Evolutionary conservation across 352 stramenopile genomes (phyloP), one percentile per base, ranked within the genome.

Genomic region (Phytophthora citricola): DNA sequence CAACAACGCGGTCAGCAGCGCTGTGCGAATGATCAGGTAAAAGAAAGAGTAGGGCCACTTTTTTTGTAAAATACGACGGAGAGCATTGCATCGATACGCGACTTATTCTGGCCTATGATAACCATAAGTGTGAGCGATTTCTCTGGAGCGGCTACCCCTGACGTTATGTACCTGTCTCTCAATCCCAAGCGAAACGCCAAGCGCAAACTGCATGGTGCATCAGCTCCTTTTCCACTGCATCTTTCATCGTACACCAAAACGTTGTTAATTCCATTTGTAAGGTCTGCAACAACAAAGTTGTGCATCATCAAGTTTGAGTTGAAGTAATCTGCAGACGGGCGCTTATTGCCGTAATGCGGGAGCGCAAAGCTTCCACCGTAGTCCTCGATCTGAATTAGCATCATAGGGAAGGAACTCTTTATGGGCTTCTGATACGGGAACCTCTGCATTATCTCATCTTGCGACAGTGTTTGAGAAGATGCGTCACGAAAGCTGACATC

Each of bases 291-390:
- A 10, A 58, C 47, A 43, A 65, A 65, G 24, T 52, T 65, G 11
- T 58, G 57, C 38, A 52, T 48, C n/a, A 65, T 26, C 3, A 53
- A 36, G n/a, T 65, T 53, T 2, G 57, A 65, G 14, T 65, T 65
- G 20, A 65, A 64, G 22, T 64, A 57, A 12, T 64, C 45, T 1
- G 38, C 46, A 12, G 56, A 49, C 6, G 56, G 27, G 3, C 56
- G 10, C 14, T 38, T 64, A 5, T 5, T 17, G 3, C 29, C 20
- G n/a, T 50, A 63, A 4, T 32, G 14, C 32, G 56, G 56, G 2
- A 64, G 27, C 4, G 46, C 26, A 45, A 56, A 56, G 26, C 24
- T 64, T 0, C 56, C 45, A 20, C 36, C 45, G 27, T 57, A 64
- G 8, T 64, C 46, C 31, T 60, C 46, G 26, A 64, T 57, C 14